Conservation (phyloP, 2,329 filamentous ascomycete species). For the Xylariaceae sp. region DNA sequence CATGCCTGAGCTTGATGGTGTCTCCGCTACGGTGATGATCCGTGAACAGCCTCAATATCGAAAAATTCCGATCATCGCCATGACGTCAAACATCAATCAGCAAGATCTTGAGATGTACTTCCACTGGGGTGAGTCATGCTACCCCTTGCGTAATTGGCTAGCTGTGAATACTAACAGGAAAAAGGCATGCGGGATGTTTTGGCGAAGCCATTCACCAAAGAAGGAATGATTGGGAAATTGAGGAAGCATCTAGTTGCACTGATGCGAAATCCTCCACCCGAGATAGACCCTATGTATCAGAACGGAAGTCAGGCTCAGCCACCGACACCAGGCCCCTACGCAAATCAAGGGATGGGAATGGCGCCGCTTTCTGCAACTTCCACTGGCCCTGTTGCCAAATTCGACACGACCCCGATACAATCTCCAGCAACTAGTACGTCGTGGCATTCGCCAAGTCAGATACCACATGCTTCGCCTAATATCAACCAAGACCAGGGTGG, state of each 20-base stretch:
- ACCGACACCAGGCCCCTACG: slow-evolving; percentile 28
- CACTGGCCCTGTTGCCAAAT: slow-evolving; percentile 39
- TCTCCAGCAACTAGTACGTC: slow-evolving; percentile 45
- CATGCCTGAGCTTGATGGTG: slow-evolving; percentile 93
- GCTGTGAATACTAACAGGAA: slow-evolving; percentile 67
- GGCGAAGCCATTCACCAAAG: slow-evolving; percentile 92
- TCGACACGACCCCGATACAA: slow-evolving; percentile 52
- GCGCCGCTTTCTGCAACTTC: slow-evolving; percentile 28
- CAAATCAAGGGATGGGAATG: slow-evolving; percentile 29
- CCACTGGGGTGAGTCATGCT: slow-evolving; percentile 69
- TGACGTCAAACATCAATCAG: slow-evolving; percentile 97
- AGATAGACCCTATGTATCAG: slow-evolving; percentile 30
- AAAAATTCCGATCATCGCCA: slow-evolving; percentile 85
- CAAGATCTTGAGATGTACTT: slow-evolving; percentile 98
- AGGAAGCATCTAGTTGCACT: slow-evolving; percentile 85
- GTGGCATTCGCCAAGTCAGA: slow-evolving; percentile 49
- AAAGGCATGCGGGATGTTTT: slow-evolving; percentile 95
- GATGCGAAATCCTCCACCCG: slow-evolving; percentile 59
- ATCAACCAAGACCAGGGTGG: slow-evolving; percentile 40
- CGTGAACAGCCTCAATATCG: slow-evolving; percentile 67
- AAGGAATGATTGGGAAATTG: slow-evolving; percentile 78
- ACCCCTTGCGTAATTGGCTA: slow-evolving; percentile 4
- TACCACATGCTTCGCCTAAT: slow-evolving; percentile 46
- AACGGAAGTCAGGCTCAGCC: slow-evolving; percentile 26
- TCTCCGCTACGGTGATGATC: slow-evolving; percentile 91